A percentile compares a stretch with the other conserved stretches of the same genome.
Evolutionary conservation across 371 early-diverging fungal species (phyloP).

Genomic region (Synchytrium microbalum): DNA sequence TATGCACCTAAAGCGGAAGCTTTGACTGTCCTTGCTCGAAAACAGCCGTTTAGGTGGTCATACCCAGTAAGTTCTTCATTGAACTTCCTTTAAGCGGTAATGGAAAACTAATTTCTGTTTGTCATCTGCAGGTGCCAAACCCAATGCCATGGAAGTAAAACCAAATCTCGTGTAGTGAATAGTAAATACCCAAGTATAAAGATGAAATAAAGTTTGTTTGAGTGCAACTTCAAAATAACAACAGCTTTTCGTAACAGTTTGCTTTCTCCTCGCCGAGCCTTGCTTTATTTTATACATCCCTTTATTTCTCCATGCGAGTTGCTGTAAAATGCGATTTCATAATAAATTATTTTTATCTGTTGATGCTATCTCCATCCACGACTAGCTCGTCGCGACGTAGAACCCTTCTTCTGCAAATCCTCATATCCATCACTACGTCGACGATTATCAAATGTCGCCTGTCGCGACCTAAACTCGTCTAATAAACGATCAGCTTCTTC

Average conservation of each 20-base stretch:
- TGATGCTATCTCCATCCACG: too few relatives aligned
- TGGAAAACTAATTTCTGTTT: background rate
- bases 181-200: too few relatives aligned
- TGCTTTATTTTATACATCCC: too few relatives aligned
- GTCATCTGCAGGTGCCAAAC: constrained; percentile 28
- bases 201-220: too few relatives aligned
- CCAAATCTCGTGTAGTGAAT: background rate
- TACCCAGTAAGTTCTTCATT: constrained; percentile 26
- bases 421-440: background rate
- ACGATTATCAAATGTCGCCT: background rate
- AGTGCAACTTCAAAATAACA: too few relatives aligned
- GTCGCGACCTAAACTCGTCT: background rate
- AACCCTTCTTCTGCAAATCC: background rate
- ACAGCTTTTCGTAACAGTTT: too few relatives aligned
- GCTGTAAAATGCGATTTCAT: too few relatives aligned
- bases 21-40: constrained; percentile 7
- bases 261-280: too few relatives aligned
- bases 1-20: constrained; percentile 32
- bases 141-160: constrained; percentile 34
- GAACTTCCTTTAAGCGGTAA: background rate
- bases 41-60: constrained; percentile 10
- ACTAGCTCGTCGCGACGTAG: too few relatives aligned
- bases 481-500: background rate
- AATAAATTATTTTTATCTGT: too few relatives aligned
- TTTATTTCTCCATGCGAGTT: too few relatives aligned